A percentile compares a stretch with the other conserved stretches of the same genome.
These are phyloP conservation scores for Stephania cephalantha DNA, from an alignment of 164 flowering plant species.

Conservation along the genomic window DNA sequence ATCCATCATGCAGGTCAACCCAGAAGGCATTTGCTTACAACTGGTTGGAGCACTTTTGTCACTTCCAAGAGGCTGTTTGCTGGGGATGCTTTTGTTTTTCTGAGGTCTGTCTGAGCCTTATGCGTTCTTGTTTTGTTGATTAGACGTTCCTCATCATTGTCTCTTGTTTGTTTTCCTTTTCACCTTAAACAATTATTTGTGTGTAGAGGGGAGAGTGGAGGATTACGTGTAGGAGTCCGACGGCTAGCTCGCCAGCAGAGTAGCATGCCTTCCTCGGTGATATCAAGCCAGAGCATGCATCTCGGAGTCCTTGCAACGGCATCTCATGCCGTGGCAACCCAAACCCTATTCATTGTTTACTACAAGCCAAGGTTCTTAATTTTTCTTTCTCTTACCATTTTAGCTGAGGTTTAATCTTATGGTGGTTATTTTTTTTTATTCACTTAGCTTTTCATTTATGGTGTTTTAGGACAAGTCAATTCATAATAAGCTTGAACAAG, in stretches of 20 bases:
- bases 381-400: background rate
- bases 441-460: slow-evolving; percentile 1
- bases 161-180: background rate
- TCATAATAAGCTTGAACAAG: slow-evolving; percentile 63
- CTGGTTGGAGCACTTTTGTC: slow-evolving; percentile 97
- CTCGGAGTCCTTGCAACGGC: slow-evolving; percentile 96
- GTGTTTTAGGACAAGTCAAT: slow-evolving; percentile 66
- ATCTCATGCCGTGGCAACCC: slow-evolving; percentile 70
- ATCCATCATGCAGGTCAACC: slow-evolving; percentile 66
- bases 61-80: slow-evolving; percentile 84
- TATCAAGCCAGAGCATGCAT: slow-evolving; percentile 85
- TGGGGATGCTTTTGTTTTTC: slow-evolving; percentile 89
- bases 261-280: slow-evolving; percentile 80
- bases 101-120: slow-evolving; percentile 45
- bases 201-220: slow-evolving; percentile 73
- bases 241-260: slow-evolving; percentile 62
- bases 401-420: background rate
- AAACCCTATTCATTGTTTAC: slow-evolving; percentile 63
- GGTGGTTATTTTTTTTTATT: background rate
- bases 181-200: slow-evolving; percentile 10
- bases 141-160: background rate
- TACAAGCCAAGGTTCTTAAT: slow-evolving; percentile 75
- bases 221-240: slow-evolving; percentile 77
- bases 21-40: slow-evolving; percentile 87
- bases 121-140: background rate